Evolutionary conservation across 768 basidiomycete genomes (phyloP).

Genomic region (Trametes elegans): DNA sequence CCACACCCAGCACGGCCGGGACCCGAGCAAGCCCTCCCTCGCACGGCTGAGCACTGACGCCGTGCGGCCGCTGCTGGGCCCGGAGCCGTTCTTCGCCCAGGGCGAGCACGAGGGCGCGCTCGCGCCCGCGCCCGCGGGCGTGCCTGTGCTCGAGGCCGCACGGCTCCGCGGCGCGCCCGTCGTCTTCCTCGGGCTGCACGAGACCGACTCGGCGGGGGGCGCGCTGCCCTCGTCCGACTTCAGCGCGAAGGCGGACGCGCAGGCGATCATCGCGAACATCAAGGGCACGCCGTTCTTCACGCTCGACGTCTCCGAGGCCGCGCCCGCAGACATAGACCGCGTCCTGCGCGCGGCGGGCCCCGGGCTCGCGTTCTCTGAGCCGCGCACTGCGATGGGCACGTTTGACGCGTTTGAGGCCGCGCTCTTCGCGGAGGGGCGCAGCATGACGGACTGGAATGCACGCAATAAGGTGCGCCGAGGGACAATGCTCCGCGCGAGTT

Average conservation of each 20-base stretch:
- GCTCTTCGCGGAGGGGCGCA: conserved; percentile 75
- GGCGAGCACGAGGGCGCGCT: conserved; percentile 44
- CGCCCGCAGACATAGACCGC: conserved; percentile 41
- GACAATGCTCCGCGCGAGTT: no score
- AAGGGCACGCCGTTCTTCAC: conserved; percentile 87
- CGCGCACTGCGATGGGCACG: conserved; percentile 52
- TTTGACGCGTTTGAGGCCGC: conserved; percentile 68
- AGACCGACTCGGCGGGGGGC: conserved; percentile 41
- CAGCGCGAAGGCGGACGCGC: conserved; percentile 32
- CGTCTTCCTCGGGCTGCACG: conserved; percentile 81
- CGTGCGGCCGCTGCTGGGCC: conserved; percentile 63
- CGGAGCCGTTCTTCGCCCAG: conserved; percentile 71
- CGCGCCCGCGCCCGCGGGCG: conserved; percentile 22
- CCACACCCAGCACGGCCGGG: conserved; percentile 15
- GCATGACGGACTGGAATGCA: conserved; percentile 90
- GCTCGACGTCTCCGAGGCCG: conserved; percentile 63
- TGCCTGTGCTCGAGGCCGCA: conserved; percentile 47
- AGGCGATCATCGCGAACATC: conserved; percentile 53
- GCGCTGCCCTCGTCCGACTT: conserved; percentile 70
- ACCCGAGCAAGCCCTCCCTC: conserved; percentile 37
- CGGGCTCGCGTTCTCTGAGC: conserved; percentile 59
- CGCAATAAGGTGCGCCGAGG: conserved; percentile 71
- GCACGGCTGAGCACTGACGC: conserved; percentile 60
- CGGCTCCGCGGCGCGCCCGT: conserved; percentile 58
- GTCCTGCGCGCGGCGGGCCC: conserved; percentile 40